Conservation (phyloP, 2,329 filamentous ascomycete genomes). For the Fusarium nisikadoi region DNA sequence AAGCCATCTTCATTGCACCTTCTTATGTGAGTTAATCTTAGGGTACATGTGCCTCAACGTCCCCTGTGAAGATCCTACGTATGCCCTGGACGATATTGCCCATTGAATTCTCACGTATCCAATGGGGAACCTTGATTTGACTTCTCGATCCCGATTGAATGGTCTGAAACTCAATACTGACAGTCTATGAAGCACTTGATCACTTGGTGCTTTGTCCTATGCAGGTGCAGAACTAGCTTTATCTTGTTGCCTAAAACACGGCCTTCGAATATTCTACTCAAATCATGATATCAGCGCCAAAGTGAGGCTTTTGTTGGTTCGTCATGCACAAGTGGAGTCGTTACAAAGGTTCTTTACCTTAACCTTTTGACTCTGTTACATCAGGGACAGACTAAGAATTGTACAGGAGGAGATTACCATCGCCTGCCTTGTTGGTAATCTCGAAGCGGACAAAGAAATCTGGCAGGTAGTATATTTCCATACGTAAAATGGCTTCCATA, state of each 20-base stretch:
- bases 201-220: background rate
- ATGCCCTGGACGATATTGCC: background rate
- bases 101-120: background rate
- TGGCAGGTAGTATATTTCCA: background rate
- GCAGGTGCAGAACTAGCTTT: background rate
- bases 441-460: background rate
- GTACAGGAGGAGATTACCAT: background rate
- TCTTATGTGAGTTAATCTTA: slow-evolving; percentile 8
- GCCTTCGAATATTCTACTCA: background rate
- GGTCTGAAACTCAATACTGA: background rate
- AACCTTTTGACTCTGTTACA: background rate
- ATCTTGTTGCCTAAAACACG: background rate
- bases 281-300: background rate
- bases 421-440: background rate
- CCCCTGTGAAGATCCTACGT: slow-evolving; percentile 4
- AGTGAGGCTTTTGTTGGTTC: background rate
- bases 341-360: slow-evolving; percentile 4
- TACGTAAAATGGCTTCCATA: background rate
- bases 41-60: background rate
- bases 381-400: background rate
- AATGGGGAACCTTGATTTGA: background rate
- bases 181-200: background rate
- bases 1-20: slow-evolving; percentile 8
- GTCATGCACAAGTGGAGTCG: background rate
- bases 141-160: background rate